phyloP scores from a whole-genome alignment of 2,329 filamentous ascomycete genomes.

The Fonsecaea nubica region DNA sequence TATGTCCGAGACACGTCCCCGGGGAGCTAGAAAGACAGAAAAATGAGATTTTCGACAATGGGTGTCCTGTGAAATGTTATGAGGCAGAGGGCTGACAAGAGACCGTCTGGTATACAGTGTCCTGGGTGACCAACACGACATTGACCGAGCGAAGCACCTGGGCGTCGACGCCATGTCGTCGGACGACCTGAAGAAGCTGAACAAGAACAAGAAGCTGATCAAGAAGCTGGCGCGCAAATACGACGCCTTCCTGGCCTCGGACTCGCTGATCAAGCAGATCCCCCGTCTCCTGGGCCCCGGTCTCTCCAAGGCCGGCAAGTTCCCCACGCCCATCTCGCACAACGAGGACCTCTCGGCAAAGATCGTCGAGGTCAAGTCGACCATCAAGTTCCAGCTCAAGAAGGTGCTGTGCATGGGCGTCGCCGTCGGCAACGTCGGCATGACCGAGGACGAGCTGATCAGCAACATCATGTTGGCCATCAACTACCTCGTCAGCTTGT shows the following conservation, averaged over 20 bases:
- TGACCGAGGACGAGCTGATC: slow-evolving; percentile 94
- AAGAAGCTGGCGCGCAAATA: slow-evolving; percentile 99
- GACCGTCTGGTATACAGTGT: slow-evolving; percentile 59
- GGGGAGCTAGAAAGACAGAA: background rate
- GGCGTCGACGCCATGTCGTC: slow-evolving; percentile 97
- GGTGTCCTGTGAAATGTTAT: background rate
- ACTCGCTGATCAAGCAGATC: slow-evolving; percentile 98
- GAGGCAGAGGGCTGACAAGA: slow-evolving; percentile 17
- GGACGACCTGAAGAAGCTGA: slow-evolving; percentile 99
- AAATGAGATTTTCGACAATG: no score
- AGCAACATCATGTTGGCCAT: slow-evolving; percentile 99
- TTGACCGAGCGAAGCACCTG: slow-evolving; percentile 99
- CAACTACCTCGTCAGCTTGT: slow-evolving; percentile 99
- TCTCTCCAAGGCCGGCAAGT: slow-evolving; percentile 92
- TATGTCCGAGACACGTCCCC: slow-evolving; percentile 43
- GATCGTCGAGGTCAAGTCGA: slow-evolving; percentile 99
- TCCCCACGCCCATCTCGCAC: slow-evolving; percentile 98
- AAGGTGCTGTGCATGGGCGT: slow-evolving; percentile 99
- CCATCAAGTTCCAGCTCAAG: slow-evolving; percentile 99
- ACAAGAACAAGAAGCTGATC: slow-evolving; percentile 99
- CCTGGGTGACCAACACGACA: slow-evolving; percentile 95
- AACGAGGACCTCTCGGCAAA: slow-evolving; percentile 89
- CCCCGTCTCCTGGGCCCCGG: slow-evolving; percentile 98
- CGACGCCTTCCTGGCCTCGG: slow-evolving; percentile 98
- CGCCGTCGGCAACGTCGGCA: slow-evolving; percentile 97